These are phyloP conservation scores for Ophiostoma montium DNA, from an alignment of 2,329 filamentous ascomycete genomes.

Conservation along the genomic window DNA sequence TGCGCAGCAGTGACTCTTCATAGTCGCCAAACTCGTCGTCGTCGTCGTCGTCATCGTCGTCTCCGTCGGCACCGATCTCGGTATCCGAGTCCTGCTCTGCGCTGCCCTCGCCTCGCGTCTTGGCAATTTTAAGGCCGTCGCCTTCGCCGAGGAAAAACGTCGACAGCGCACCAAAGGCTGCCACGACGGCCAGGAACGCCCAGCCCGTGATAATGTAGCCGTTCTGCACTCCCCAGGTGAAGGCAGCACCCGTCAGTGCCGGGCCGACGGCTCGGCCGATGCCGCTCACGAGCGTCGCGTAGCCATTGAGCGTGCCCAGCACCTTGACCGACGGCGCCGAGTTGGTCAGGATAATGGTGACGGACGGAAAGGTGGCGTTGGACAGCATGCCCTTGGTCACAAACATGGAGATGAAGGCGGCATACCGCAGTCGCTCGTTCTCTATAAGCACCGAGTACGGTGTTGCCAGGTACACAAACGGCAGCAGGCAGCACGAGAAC, in stretches of 20 bases:
- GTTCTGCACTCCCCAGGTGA: conserved; percentile 59
- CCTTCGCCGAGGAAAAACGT: conserved; percentile 62
- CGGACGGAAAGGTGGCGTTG: conserved; percentile 81
- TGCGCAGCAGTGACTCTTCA: conserved; percentile 8
- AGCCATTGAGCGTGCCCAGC: conserved; percentile 79
- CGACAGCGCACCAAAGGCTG: conserved; percentile 52
- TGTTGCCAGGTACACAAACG: conserved; percentile 64
- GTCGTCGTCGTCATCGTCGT: conserved; percentile 1
- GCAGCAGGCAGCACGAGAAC: conserved; percentile 49
- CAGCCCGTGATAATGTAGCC: conserved; percentile 71
- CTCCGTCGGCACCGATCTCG: neutral
- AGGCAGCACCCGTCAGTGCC: conserved; percentile 55
- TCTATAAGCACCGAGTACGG: conserved; percentile 62
- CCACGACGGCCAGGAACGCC: conserved; percentile 58
- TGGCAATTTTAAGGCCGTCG: conserved; percentile 39
- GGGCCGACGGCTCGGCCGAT: conserved; percentile 71
- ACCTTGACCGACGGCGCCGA: conserved; percentile 60
- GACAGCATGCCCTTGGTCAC: conserved; percentile 58
- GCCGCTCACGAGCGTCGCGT: conserved; percentile 71
- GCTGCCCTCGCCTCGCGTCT: conserved; percentile 25
- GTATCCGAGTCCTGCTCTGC: neutral
- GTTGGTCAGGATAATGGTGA: conserved; percentile 83
- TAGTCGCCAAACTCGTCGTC: conserved; percentile 6
- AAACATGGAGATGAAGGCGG: conserved; percentile 53
- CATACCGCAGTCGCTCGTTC: conserved; percentile 34